These are phyloP conservation scores for Heteromeles arbutifolia DNA, from an alignment of 306 rosid species.

Conservation along the genomic window DNA sequence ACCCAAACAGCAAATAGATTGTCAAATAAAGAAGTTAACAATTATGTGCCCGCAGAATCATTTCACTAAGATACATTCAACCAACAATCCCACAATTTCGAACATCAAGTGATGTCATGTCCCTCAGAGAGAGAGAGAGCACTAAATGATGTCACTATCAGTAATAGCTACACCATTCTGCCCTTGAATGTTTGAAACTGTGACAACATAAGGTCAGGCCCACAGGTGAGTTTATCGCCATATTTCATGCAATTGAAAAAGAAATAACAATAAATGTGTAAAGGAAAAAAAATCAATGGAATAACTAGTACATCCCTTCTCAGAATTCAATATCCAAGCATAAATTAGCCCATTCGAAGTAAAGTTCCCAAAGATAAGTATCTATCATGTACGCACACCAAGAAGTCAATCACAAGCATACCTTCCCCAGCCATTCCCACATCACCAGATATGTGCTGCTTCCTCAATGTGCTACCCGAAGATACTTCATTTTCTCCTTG, in stretches of 20 bases:
- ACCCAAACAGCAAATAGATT: background rate
- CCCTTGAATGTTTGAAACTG: background rate
- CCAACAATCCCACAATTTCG: background rate
- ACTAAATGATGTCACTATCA: background rate
- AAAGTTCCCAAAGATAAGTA: background rate
- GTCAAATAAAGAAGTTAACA: background rate
- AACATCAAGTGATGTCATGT: background rate
- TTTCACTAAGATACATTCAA: background rate
- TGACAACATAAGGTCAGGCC: background rate
- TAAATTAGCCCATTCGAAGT: background rate
- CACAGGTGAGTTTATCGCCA: background rate
- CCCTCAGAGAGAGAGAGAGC: background rate
- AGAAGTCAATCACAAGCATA: constrained; percentile 28
- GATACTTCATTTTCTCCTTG: constrained; percentile 41
- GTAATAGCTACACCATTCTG: background rate
- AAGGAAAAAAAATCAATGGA: background rate
- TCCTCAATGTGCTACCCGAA: constrained; percentile 36
- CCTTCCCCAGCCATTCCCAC: constrained; percentile 51
- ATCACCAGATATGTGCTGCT: constrained; percentile 38
- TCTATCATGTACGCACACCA: background rate
- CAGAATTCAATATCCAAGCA: background rate
- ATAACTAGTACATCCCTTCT: background rate
- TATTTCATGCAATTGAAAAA: background rate
- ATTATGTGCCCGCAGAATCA: background rate
- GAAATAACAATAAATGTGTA: background rate